A percentile compares a stretch with the other conserved stretches of the same genome.
Evolutionary conservation across 2,329 filamentous ascomycete genomes (phyloP).

Genomic region (Aquanectria penicillioides): DNA sequence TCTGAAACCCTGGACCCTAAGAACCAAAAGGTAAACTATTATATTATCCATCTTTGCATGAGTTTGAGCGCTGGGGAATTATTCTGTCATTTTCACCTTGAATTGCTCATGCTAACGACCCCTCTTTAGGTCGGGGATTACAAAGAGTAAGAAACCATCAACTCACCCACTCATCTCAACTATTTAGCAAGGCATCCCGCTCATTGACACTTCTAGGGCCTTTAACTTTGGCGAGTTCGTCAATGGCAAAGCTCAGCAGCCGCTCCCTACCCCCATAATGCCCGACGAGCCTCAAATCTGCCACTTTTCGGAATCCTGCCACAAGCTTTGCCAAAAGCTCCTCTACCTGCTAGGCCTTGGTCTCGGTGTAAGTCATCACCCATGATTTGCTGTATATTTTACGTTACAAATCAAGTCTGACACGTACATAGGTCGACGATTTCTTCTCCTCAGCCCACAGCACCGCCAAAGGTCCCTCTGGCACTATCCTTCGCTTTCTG

Average conservation of each 20-base stretch:
- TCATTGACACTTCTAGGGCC: constrained; percentile 62
- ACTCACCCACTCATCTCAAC: neutral
- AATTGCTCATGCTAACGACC: neutral
- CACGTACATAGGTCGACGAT: constrained; percentile 51
- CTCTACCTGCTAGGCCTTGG: constrained; percentile 82
- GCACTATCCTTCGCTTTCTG: constrained; percentile 75
- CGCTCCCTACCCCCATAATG: constrained; percentile 73
- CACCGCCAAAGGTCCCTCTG: constrained; percentile 56
- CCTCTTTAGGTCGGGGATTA: constrained; percentile 76
- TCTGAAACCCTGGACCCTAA: constrained; percentile 88
- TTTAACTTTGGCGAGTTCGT: constrained; percentile 91
- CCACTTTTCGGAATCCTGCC: constrained; percentile 76
- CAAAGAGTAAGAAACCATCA: constrained; percentile 73
- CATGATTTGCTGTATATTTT: neutral
- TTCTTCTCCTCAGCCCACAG: constrained; percentile 67
- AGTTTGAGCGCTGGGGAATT: no score
- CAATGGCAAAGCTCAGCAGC: constrained; percentile 76
- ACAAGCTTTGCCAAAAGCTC: constrained; percentile 76
- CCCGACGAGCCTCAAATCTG: constrained; percentile 69
- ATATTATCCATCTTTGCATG: neutral
- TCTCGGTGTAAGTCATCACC: constrained; percentile 63
- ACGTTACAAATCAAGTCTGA: constrained; percentile 11
- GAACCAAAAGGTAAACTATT: constrained; percentile 73
- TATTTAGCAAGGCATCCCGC: neutral
- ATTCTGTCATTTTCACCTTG: neutral